Conservation (phyloP, 2,329 filamentous ascomycete genomes). For the Huntiella moniliformis region DNA sequence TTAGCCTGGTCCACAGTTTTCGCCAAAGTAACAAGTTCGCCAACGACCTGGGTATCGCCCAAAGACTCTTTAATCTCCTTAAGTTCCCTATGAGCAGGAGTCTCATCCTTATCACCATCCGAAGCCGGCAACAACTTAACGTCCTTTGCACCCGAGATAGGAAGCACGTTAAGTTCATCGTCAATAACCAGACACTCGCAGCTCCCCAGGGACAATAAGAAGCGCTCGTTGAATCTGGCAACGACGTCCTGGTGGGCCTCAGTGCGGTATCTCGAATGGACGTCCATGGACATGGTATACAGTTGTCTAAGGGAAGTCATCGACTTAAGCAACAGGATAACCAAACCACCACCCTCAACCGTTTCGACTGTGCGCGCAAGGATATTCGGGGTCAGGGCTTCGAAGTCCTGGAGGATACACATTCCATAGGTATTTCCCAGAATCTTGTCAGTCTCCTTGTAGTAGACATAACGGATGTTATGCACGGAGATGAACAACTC, state of each 20-base stretch:
- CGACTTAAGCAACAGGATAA: slow-evolving; percentile 77
- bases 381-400: slow-evolving; percentile 92
- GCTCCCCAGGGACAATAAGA: slow-evolving; percentile 85
- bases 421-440: slow-evolving; percentile 95
- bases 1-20: slow-evolving; percentile 92
- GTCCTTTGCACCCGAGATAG: slow-evolving; percentile 86
- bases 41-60: slow-evolving; percentile 69
- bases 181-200: slow-evolving; percentile 94
- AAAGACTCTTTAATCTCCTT: slow-evolving; percentile 74
- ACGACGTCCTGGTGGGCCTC: slow-evolving; percentile 92
- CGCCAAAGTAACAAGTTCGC: slow-evolving; percentile 64
- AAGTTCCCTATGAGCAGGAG: slow-evolving; percentile 55
- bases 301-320: slow-evolving; percentile 96
- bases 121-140: slow-evolving; percentile 66
- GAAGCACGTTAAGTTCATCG: slow-evolving; percentile 91
- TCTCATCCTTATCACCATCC: slow-evolving; percentile 54
- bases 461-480: slow-evolving; percentile 97
- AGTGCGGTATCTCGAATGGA: slow-evolving; percentile 88
- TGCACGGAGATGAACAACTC: slow-evolving; percentile 92
- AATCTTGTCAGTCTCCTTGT: slow-evolving; percentile 99
- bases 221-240: slow-evolving; percentile 92
- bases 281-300: slow-evolving; percentile 93
- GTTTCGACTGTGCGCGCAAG: slow-evolving; percentile 91
- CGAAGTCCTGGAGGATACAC: slow-evolving; percentile 96
- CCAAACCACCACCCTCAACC: slow-evolving; percentile 85